Evolutionary conservation across 352 stramenopile genomes (phyloP), one percentile per base, ranked within the genome.

Genomic region (Pythium folliculosum): DNA sequence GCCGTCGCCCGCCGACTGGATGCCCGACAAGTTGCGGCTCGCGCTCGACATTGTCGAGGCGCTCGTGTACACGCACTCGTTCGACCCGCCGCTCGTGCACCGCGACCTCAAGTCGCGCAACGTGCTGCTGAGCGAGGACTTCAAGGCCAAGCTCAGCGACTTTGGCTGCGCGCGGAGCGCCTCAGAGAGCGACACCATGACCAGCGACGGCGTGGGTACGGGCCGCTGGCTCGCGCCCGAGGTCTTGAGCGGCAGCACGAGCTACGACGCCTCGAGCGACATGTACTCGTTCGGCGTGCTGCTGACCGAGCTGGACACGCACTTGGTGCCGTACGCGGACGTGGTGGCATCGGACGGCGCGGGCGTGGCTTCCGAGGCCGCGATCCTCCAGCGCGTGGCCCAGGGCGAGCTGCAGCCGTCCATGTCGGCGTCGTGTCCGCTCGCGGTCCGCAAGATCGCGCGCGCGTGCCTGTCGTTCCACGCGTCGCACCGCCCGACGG

Each of bases 51-150:
- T 90, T 8, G 76, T 78, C 22, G 81, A 92, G 45, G 84, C 81
- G 10, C 70, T 92, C 12, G 77, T 87, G 27, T 92, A 90, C 60
- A 72, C 88, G 22, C 81, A 92, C 63, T 88, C 84, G 59, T 89
- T 92, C 63, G 57, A 44, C 1, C 81, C 75, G 1, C 78, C 81
- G 45, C 72, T 90, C 1, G 70, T 89, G 8, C 84, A 92, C 45
- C 81, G 78, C 27, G 81, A 88, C 25, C 63, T 90, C 35, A 84
- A n/a, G n/a, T n/a, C 81, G 0, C 64, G 73, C 4, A 90, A 92
- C 49, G 63, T 91, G 22, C 61, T 91, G 52, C 63, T 91, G 3
- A 64, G 65, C 2, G 52, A 77, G 1, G 25, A 76, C n/a, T n/a
- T n/a, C 30, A 62, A 75, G 12, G 70, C 65, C 0, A 82, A 88